Conservation (phyloP, 331 rosid species). For the Spiraea crenata region DNA sequence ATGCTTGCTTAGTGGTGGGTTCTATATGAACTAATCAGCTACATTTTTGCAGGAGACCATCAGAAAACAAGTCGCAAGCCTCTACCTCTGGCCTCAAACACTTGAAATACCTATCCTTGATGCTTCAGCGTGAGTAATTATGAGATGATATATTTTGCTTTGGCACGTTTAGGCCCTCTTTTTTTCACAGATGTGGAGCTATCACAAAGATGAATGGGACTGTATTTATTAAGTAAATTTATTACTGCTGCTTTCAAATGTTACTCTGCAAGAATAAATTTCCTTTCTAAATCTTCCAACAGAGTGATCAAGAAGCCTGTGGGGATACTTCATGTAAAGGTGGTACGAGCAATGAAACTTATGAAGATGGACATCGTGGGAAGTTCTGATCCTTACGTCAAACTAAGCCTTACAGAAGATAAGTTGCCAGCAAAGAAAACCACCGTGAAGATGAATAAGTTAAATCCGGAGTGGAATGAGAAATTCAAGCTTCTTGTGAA, state of each 20-base stretch:
- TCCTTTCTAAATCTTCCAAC: background rate
- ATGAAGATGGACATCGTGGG: slow-evolving; percentile 82
- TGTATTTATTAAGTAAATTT: background rate
- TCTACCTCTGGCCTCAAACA: slow-evolving; percentile 82
- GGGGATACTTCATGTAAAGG: slow-evolving; percentile 87
- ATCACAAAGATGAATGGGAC: background rate
- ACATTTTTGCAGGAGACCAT: slow-evolving; percentile 58
- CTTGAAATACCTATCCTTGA: slow-evolving; percentile 74
- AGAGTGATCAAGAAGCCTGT: slow-evolving; percentile 87
- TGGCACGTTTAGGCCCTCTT: background rate
- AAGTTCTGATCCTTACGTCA: slow-evolving; percentile 90
- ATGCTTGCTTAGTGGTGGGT: background rate
- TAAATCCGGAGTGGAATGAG: slow-evolving; percentile 94
- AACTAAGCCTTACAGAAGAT: slow-evolving; percentile 68
- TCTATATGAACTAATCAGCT: slow-evolving; percentile 27
- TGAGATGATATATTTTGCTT: background rate
- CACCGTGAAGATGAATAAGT: slow-evolving; percentile 61
- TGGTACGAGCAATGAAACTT: slow-evolving; percentile 72
- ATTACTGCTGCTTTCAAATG: background rate
- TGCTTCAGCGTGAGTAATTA: slow-evolving; percentile 57
- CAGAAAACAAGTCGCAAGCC: slow-evolving; percentile 66
- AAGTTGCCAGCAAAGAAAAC: slow-evolving; percentile 72
- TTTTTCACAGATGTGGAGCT: background rate
- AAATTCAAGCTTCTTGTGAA: slow-evolving; percentile 73
- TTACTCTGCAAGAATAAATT: background rate